Percentiles rank a stretch among this genome's conserved stretches.
Conservation (phyloP, 345 rosid genomes). For the Dimocarpus longan region DNA sequence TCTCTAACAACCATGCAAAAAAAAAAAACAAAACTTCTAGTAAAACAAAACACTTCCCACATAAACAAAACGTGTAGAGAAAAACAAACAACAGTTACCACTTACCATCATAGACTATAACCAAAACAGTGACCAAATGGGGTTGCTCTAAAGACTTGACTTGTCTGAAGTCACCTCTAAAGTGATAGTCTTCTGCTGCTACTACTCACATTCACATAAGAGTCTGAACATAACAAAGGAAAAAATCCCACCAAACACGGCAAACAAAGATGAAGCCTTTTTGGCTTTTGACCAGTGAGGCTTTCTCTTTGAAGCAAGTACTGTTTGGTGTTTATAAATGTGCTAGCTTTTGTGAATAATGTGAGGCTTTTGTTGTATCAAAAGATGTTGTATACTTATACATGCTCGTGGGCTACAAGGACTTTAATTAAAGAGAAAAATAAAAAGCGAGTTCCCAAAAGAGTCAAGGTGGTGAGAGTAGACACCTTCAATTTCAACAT, state of each 20-base stretch:
- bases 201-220: conserved; percentile 26
- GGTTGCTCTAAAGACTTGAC: conserved; percentile 30
- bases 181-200: conserved; percentile 32
- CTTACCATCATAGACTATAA: conserved; percentile 26
- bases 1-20: conserved; percentile 35
- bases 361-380: conserved; percentile 36
- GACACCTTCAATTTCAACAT: conserved; percentile 36
- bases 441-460: conserved; percentile 14
- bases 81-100: conserved; percentile 15
- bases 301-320: conserved; percentile 37
- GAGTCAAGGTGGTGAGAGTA: conserved; percentile 5
- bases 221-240: conserved; percentile 30
- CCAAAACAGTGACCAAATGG: conserved; percentile 18
- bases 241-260: conserved; percentile 22
- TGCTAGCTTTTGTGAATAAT: conserved; percentile 34
- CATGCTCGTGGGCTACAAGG: conserved; percentile 43
- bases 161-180: conserved; percentile 31
- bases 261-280: conserved; percentile 28
- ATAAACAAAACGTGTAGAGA: conserved; percentile 1
- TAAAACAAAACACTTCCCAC: conserved; percentile 15
- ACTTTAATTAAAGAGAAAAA: conserved; percentile 41
- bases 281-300: conserved; percentile 45
- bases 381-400: conserved; percentile 41
- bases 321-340: conserved; percentile 23
- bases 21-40: conserved; percentile 8